These are phyloP conservation scores for Oryza meyeriana DNA, from an alignment of 176 grass and related monocot genomes.

Conservation along the genomic window DNA sequence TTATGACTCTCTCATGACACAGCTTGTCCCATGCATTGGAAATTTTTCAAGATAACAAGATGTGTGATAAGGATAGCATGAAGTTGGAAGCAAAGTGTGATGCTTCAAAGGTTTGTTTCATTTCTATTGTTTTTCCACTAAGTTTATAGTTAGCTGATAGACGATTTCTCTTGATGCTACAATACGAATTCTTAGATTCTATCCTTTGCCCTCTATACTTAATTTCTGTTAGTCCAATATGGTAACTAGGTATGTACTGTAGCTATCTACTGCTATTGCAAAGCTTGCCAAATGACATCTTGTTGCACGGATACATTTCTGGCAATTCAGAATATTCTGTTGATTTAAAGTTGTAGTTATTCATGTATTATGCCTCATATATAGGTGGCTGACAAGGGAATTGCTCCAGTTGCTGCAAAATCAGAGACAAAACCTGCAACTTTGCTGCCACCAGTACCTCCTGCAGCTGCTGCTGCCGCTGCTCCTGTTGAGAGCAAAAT, in stretches of 20 bases:
- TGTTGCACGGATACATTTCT: not conserved
- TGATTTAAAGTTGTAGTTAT: not conserved
- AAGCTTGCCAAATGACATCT: not conserved
- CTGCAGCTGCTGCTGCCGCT: not conserved
- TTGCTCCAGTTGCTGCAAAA: constrained; percentile 43
- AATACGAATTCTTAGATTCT: constrained; percentile 1
- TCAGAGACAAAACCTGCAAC: constrained; percentile 64
- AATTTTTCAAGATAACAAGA: constrained; percentile 78
- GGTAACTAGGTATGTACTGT: not conserved
- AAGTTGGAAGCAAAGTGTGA: constrained; percentile 43
- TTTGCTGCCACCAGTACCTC: constrained; percentile 27
- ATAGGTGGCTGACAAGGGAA: constrained; percentile 47
- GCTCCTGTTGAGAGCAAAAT: constrained; percentile 44
- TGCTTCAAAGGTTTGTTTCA: constrained; percentile 41
- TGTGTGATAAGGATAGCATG: constrained; percentile 46
- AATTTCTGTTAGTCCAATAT: not conserved
- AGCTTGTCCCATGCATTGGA: constrained; percentile 73
- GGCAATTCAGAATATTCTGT: not conserved
- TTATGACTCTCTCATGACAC: constrained; percentile 31
- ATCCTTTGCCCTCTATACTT: not conserved
- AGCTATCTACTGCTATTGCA: not conserved
- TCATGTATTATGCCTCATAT: constrained; percentile 17
- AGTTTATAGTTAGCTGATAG: not conserved
- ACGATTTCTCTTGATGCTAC: not conserved
- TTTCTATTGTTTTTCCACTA: not conserved